phyloP scores from a whole-genome alignment of 2,329 filamentous ascomycete genomes.

The Penicillium sp. region DNA sequence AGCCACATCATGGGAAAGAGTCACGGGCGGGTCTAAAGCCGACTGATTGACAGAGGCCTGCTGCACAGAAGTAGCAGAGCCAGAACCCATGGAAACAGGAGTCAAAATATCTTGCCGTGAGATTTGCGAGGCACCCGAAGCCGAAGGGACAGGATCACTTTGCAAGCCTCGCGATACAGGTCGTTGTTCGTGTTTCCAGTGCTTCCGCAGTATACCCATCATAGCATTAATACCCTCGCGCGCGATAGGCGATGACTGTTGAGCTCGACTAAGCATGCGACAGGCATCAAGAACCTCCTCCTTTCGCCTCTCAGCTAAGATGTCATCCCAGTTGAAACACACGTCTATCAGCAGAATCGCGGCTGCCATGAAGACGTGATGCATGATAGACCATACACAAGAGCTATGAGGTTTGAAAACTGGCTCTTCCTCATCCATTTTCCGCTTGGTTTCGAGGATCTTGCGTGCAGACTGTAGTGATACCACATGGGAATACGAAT shows the following conservation, averaged over 20 bases:
- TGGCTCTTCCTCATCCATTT: slow-evolving; percentile 34
- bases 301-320: slow-evolving; percentile 35
- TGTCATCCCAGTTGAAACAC: slow-evolving; percentile 43
- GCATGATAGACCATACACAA: slow-evolving; percentile 35
- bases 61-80: background rate
- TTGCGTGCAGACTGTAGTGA: slow-evolving; percentile 41
- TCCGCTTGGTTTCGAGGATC: slow-evolving; percentile 38
- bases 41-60: background rate
- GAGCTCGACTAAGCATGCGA: slow-evolving; percentile 39
- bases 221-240: slow-evolving; percentile 39
- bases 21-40: background rate
- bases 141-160: background rate
- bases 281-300: slow-evolving; percentile 42
- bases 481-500: slow-evolving; percentile 41
- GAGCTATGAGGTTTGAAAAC: slow-evolving; percentile 28
- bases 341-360: slow-evolving; percentile 43
- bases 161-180: background rate
- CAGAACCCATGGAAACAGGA: background rate
- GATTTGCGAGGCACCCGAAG: background rate
- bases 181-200: slow-evolving; percentile 28
- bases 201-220: slow-evolving; percentile 37
- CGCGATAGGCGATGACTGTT: slow-evolving; percentile 32
- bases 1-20: background rate
- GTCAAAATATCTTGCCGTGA: background rate
- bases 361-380: slow-evolving; percentile 45